phyloP scores from a whole-genome alignment of 176 grass and related monocot genomes.

The Oryza coarctata region DNA sequence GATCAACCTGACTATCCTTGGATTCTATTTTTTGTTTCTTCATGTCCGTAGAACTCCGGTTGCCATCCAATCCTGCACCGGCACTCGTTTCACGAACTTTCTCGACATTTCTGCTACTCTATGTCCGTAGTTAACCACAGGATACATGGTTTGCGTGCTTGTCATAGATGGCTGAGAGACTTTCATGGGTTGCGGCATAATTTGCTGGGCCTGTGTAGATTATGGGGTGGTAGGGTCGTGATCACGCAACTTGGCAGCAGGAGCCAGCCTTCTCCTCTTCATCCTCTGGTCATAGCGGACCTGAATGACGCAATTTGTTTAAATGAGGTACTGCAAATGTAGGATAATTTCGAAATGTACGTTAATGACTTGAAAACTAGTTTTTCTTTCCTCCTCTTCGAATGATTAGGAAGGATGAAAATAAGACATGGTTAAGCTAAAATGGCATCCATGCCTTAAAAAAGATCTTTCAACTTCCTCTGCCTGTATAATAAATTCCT shows the following conservation, averaged over 20 bases:
- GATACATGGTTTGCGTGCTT: slow-evolving; percentile 25
- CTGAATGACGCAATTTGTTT: slow-evolving; percentile 35
- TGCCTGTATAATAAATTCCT: slow-evolving; percentile 51
- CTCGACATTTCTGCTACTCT: slow-evolving; percentile 27
- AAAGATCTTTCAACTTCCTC: slow-evolving; percentile 46
- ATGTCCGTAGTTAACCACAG: slow-evolving; percentile 35
- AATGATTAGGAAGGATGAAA: background rate
- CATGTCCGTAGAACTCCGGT: slow-evolving; percentile 1
- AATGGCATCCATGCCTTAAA: background rate
- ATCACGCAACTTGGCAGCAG: slow-evolving; percentile 33
- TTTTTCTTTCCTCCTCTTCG: background rate
- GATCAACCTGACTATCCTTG: slow-evolving; percentile 43
- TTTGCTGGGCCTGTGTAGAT: slow-evolving; percentile 14
- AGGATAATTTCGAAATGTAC: slow-evolving; percentile 4
- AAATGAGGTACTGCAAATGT: background rate
- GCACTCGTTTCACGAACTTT: slow-evolving; percentile 11
- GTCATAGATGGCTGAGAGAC: slow-evolving; percentile 1
- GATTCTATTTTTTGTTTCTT: slow-evolving; percentile 49
- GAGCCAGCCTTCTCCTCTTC: slow-evolving; percentile 62
- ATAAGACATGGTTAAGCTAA: slow-evolving; percentile 1
- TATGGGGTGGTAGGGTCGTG: slow-evolving; percentile 24
- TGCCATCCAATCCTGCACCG: slow-evolving; percentile 20
- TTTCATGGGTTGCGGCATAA: background rate
- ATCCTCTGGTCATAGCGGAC: slow-evolving; percentile 68
- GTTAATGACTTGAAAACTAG: background rate